Evolutionary conservation across 2,329 filamentous ascomycete species (phyloP).

Genomic region (Monosporascus ibericus): DNA sequence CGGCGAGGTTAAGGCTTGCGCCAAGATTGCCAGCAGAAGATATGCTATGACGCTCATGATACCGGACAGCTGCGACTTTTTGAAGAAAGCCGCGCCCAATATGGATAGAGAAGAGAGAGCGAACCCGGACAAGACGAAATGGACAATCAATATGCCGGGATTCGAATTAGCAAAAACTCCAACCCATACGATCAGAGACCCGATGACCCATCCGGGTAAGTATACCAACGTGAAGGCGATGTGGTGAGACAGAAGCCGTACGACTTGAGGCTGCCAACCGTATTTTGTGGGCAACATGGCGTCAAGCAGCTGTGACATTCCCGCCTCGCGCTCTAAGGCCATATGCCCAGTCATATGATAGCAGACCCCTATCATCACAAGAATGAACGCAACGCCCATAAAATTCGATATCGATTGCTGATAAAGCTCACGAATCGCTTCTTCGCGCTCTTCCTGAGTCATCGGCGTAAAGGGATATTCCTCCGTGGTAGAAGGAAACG

Average conservation of each 20-base stretch:
- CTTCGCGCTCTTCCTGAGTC: constrained; percentile 60
- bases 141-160: constrained; percentile 61
- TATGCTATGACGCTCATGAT: constrained; percentile 69
- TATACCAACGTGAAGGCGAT: constrained; percentile 76
- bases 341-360: constrained; percentile 86
- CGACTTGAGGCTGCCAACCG: constrained; percentile 70
- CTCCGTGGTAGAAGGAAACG: constrained; percentile 40
- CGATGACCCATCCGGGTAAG: constrained; percentile 74
- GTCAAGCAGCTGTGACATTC: constrained; percentile 84
- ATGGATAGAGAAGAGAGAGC: constrained; percentile 75
- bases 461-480: constrained; percentile 73
- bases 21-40: constrained; percentile 72
- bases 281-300: constrained; percentile 79
- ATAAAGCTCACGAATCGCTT: constrained; percentile 61
- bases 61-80: constrained; percentile 79
- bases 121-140: constrained; percentile 70
- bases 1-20: constrained; percentile 64
- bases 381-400: constrained; percentile 71
- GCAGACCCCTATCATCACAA: constrained; percentile 72
- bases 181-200: constrained; percentile 56
- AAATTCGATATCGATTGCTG: constrained; percentile 70
- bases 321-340: constrained; percentile 77
- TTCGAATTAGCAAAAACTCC: constrained; percentile 63
- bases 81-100: constrained; percentile 77
- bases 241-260: constrained; percentile 73